Percentiles rank a stretch among this genome's conserved stretches.
Evolutionary conservation across 352 stramenopile species (phyloP).

Genomic region (Globisporangium nodosum): DNA sequence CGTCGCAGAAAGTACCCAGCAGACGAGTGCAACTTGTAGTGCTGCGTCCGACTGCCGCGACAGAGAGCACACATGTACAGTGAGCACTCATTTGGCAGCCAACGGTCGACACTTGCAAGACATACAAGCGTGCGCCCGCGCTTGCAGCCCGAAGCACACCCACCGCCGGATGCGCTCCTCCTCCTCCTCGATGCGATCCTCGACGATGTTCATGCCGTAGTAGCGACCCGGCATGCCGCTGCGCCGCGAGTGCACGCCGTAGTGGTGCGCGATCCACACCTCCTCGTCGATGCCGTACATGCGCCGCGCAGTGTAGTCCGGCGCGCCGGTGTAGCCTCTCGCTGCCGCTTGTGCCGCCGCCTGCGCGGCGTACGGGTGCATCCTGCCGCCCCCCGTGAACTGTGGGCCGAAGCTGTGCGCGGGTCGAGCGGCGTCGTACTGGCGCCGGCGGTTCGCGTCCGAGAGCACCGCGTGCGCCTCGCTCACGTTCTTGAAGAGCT

Average conservation of each 20-base stretch:
- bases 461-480: constrained; percentile 77
- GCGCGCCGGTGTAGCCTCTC: constrained; percentile 13
- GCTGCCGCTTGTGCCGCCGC: constrained; percentile 22
- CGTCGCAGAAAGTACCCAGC: constrained; percentile 73
- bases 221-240: constrained; percentile 36
- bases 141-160: neutral
- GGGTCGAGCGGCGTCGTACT: constrained; percentile 58
- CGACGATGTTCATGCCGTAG: constrained; percentile 72
- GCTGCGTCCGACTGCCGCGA: constrained; percentile 36
- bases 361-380: constrained; percentile 55
- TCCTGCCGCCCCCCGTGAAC: constrained; percentile 28
- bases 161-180: constrained; percentile 58
- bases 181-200: constrained; percentile 63
- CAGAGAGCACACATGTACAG: neutral
- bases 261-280: constrained; percentile 81
- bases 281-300: constrained; percentile 81
- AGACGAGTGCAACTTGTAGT: constrained; percentile 65
- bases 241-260: constrained; percentile 51
- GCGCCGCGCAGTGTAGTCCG: constrained; percentile 9
- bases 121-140: too few relatives aligned
- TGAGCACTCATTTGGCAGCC: neutral
- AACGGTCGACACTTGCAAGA: neutral
- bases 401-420: constrained; percentile 36
- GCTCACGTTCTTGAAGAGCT: constrained; percentile 82
- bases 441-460: constrained; percentile 43